These are phyloP conservation scores for Epichloe brachyelytri DNA, from an alignment of 2,329 filamentous ascomycete genomes.

Conservation along the genomic window DNA sequence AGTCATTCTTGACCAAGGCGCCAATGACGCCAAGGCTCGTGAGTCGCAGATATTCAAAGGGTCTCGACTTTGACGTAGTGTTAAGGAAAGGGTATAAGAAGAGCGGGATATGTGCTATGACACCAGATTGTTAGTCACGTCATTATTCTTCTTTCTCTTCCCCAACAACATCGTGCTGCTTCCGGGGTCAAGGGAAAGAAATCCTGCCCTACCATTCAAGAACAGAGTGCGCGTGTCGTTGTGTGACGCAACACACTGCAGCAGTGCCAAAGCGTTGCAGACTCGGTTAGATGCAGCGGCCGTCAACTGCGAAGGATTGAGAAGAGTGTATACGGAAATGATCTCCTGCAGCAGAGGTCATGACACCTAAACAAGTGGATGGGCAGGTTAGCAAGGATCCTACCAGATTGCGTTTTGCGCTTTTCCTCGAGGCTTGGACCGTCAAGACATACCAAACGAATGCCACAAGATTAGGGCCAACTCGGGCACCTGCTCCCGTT, in stretches of 20 bases:
- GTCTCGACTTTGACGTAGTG: constrained; percentile 93
- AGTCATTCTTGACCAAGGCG: constrained; percentile 96
- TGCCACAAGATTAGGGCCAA: constrained; percentile 95
- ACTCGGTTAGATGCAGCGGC: constrained; percentile 95
- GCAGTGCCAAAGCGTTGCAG: constrained; percentile 87
- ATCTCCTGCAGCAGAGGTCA: constrained; percentile 98
- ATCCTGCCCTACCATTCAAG: constrained; percentile 57
- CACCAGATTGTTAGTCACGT: constrained; percentile 1
- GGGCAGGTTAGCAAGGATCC: background rate
- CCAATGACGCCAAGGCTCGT: constrained; percentile 95
- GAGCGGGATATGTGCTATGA: constrained; percentile 80
- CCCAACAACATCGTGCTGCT: background rate
- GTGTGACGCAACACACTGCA: constrained; percentile 95
- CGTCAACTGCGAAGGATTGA: constrained; percentile 93
- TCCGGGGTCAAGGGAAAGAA: background rate
- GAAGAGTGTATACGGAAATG: constrained; percentile 92
- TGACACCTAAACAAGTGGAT: constrained; percentile 54
- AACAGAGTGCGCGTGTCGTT: constrained; percentile 92
- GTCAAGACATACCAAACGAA: constrained; percentile 64
- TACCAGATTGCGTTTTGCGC: background rate
- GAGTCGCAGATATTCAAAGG: constrained; percentile 92
- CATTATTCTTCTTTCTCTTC: too few species aligned
- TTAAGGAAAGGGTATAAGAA: constrained; percentile 98
- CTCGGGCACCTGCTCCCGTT: constrained; percentile 94
- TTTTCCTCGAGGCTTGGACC: background rate